Percentiles rank a stretch among this genome's conserved stretches.
Conservation (phyloP, 2,329 filamentous ascomycete genomes). For the Colletotrichum lini region DNA sequence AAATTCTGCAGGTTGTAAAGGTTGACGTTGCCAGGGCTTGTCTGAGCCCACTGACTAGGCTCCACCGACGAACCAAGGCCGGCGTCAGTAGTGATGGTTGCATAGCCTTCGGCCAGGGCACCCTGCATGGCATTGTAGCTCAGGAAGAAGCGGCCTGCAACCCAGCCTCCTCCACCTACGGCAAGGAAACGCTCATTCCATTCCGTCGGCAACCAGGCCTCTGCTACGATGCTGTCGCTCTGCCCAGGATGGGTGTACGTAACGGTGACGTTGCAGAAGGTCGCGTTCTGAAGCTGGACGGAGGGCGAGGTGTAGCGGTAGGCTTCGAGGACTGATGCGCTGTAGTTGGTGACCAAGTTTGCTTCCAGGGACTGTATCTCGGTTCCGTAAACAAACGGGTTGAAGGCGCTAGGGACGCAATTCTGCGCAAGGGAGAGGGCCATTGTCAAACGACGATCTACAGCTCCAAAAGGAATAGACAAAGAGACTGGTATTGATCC, state of each 20-base stretch:
- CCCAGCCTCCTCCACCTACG: constrained; percentile 50
- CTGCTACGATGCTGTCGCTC: constrained; percentile 44
- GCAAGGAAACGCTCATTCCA: constrained; percentile 51
- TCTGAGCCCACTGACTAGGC: constrained; percentile 35
- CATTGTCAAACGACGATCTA: not conserved
- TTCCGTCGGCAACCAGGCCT: constrained; percentile 49
- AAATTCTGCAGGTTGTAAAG: constrained; percentile 51
- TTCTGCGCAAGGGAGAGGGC: constrained; percentile 5
- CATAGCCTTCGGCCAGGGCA: constrained; percentile 43
- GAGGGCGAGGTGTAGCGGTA: constrained; percentile 33
- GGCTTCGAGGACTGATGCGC: constrained; percentile 11
- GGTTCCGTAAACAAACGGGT: constrained; percentile 36
- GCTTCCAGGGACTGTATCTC: constrained; percentile 38
- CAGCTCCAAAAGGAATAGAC: not conserved
- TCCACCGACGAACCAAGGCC: constrained; percentile 20
- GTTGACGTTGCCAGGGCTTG: constrained; percentile 27
- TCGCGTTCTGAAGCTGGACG: constrained; percentile 38
- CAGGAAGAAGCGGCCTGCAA: constrained; percentile 42
- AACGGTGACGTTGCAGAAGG: not conserved
- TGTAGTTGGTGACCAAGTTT: constrained; percentile 42
- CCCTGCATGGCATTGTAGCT: constrained; percentile 37
- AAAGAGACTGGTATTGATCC: not conserved
- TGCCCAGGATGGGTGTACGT: constrained; percentile 27
- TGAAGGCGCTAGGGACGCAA: constrained; percentile 9
- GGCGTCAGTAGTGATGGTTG: constrained; percentile 42